Percentiles rank a stretch among this genome's conserved stretches.
phyloP scores from a whole-genome alignment of 805 yeast species.

The Blastobotrys muscicola region DNA sequence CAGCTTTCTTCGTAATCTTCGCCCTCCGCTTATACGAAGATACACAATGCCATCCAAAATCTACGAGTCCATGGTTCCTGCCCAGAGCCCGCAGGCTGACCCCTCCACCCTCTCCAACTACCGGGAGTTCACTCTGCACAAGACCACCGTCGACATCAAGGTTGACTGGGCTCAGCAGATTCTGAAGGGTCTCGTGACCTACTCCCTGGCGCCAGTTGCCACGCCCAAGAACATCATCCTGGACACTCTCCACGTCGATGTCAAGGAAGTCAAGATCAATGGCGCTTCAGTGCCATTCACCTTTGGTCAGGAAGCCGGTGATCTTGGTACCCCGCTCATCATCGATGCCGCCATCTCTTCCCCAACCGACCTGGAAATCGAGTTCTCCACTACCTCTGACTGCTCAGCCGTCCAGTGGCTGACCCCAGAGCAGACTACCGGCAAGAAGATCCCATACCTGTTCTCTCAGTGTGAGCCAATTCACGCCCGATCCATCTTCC shows the following conservation, averaged over 20 bases:
- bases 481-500: slow-evolving; percentile 80
- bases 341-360: slow-evolving; percentile 18
- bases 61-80: slow-evolving; percentile 8
- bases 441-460: slow-evolving; percentile 56
- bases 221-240: slow-evolving; percentile 36
- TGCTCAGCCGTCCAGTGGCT: slow-evolving; percentile 87
- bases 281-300: slow-evolving; percentile 15
- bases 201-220: slow-evolving; percentile 28
- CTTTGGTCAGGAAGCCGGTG: slow-evolving; percentile 10
- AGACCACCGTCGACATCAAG: slow-evolving; percentile 44
- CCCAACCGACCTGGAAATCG: slow-evolving; percentile 25
- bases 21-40: background rate
- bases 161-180: slow-evolving; percentile 46
- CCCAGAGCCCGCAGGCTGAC: slow-evolving; percentile 34
- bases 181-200: slow-evolving; percentile 48
- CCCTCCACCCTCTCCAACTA: slow-evolving; percentile 77
- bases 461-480: slow-evolving; percentile 90
- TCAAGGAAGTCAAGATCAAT: slow-evolving; percentile 39
- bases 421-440: slow-evolving; percentile 63
- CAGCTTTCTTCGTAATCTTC: too few relatives aligned
- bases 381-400: slow-evolving; percentile 58
- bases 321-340: slow-evolving; percentile 35
- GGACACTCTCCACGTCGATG: slow-evolving; percentile 57
- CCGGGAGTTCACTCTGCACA: slow-evolving; percentile 37
- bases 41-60: slow-evolving; percentile 8